phyloP scores from a whole-genome alignment of 306 rosid genomes.

The Lablab purpureus region DNA sequence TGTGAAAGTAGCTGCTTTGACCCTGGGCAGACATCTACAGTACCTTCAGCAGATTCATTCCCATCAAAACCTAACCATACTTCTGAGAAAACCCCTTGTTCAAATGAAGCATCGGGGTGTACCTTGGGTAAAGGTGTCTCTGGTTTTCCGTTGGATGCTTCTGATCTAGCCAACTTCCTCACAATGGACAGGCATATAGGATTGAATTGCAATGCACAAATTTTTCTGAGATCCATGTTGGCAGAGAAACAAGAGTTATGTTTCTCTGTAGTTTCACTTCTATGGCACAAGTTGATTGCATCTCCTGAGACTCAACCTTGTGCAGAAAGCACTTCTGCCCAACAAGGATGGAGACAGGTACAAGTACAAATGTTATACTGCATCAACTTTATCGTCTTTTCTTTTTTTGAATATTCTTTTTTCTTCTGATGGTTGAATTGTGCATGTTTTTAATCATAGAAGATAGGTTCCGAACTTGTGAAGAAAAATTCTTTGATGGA shows the following conservation, averaged over 20 bases:
- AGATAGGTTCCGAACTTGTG: background rate
- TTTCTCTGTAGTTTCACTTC: slow-evolving; percentile 91
- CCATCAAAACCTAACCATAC: slow-evolving; percentile 54
- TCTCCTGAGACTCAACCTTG: slow-evolving; percentile 93
- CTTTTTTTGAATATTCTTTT: background rate
- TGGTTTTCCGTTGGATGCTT: slow-evolving; percentile 81
- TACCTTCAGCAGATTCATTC: slow-evolving; percentile 45
- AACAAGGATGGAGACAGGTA: slow-evolving; percentile 99
- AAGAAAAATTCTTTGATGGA: background rate
- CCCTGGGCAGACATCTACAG: slow-evolving; percentile 60
- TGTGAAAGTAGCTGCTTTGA: slow-evolving; percentile 60
- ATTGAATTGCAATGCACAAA: slow-evolving; percentile 81
- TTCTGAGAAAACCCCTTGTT: slow-evolving; percentile 51
- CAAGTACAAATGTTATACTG: slow-evolving; percentile 26
- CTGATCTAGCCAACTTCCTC: slow-evolving; percentile 94
- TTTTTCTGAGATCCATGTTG: slow-evolving; percentile 80
- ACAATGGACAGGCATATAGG: slow-evolving; percentile 93
- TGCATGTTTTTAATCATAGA: slow-evolving; percentile 9
- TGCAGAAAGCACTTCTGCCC: slow-evolving; percentile 97
- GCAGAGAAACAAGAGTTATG: slow-evolving; percentile 89
- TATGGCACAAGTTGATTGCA: slow-evolving; percentile 95
- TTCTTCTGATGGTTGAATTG: slow-evolving; percentile 21
- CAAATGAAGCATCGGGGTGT: slow-evolving; percentile 63
- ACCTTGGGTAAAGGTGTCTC: slow-evolving; percentile 69
- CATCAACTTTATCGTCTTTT: background rate